phyloP scores from a whole-genome alignment of 2,329 filamentous ascomycete genomes.

The Chaetomium olivaceum region DNA sequence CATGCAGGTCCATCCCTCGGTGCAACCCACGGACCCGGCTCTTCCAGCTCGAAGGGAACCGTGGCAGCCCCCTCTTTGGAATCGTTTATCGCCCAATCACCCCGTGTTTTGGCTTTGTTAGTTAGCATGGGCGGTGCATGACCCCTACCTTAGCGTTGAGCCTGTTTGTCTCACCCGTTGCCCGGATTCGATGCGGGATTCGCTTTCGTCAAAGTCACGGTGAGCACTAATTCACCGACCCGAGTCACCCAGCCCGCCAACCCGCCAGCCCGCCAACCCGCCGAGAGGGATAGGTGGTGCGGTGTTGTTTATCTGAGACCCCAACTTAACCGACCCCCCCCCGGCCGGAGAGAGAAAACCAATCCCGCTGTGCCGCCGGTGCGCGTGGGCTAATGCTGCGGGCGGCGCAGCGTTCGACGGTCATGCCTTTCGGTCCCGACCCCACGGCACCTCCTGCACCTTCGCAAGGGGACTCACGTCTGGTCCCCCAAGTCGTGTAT shows the following conservation, averaged over 20 bases:
- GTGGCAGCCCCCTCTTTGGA: no score
- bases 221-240: not conserved
- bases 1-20: slow-evolving; percentile 7
- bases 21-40: slow-evolving; percentile 2
- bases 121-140: not conserved
- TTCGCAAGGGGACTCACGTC: no score
- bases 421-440: not conserved
- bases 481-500: no score
- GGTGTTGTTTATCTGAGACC: not conserved
- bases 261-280: not conserved
- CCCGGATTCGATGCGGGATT: not conserved
- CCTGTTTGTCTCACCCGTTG: not conserved
- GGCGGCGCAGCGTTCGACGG: not conserved
- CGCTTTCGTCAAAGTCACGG: not conserved
- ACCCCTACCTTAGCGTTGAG: not conserved
- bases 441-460: not conserved
- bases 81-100: slow-evolving; percentile 1
- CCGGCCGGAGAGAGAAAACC: not conserved
- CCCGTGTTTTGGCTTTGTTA: not conserved
- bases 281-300: not conserved
- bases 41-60: not conserved
- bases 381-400: slow-evolving; percentile 3
- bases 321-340: no score
- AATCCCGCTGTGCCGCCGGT: slow-evolving; percentile 1
- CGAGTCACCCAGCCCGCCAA: not conserved